Evolutionary conservation across 768 basidiomycete species (phyloP), one percentile per base, ranked within the genome.

Genomic region (Amanita jacksonii): DNA sequence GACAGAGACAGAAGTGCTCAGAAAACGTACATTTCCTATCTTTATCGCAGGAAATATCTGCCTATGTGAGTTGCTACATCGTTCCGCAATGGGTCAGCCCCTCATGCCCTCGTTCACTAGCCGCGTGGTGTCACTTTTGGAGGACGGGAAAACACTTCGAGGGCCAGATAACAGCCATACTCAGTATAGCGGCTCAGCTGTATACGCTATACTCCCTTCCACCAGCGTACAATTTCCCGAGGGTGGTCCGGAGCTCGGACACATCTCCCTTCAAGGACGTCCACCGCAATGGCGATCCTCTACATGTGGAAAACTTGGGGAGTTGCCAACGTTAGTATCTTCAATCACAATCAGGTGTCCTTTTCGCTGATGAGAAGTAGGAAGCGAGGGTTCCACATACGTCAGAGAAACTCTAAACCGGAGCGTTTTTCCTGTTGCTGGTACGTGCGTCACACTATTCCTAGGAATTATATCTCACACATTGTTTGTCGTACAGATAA

Each of bases 181-280:
- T 64, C 47, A 69, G 67, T 51, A 54, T 61, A 1, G 42, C 56
- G 25, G 54, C 55, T 36, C 66, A 71, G 32, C 54, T 71, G 33
- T 61, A 58, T 47, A 60, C 63, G 18, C 55, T 67, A 23, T 62
- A 62, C 16, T 48, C 57, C 13, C 49, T 64, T 8, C 51, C 54
- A 10, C 49, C 52, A 9, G 31, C 51, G 1, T 54, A 59, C 20
- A 51, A 54, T 20, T 16, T 41, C 16, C 19, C 32, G 15, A 28
- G 7, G 51, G 53, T 49, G 55, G 62, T 1, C 54, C 49, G 5
- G 40, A 58, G 65, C 41, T 43, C 49, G 8, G 35, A 67, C 67
- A 10, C 67, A 68, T 47, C 47, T 67, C n/a, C 63, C 69, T 38
- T 63, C 64, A 34, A 72, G 70, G 48, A 64, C 66, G 3, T 61